Evolutionary conservation across 139 green algal genomes (phyloP).

Genomic region (Auxenochlorella pyrenoidosa): DNA sequence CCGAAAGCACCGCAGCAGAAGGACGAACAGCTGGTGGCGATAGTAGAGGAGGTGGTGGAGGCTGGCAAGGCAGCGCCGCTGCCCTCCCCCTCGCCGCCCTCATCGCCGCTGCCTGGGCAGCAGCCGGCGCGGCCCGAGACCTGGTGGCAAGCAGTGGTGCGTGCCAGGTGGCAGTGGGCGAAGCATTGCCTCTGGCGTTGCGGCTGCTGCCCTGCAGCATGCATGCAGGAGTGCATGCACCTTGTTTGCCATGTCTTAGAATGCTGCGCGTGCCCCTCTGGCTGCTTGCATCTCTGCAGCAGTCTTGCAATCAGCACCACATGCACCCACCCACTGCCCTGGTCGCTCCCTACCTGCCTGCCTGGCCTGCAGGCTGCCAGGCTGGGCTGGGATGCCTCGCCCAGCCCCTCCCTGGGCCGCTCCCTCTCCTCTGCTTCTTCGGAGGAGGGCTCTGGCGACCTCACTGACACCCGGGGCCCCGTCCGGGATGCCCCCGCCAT

Average conservation of each 20-base stretch:
- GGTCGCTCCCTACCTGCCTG: not conserved
- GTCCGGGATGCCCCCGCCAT: not conserved
- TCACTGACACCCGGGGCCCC: not conserved
- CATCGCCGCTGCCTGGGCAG: not conserved
- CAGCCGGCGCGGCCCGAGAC: not conserved
- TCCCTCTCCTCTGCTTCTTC: not conserved
- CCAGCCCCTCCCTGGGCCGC: not conserved
- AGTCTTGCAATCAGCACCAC: not conserved
- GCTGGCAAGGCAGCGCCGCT: not conserved
- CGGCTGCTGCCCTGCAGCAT: not conserved
- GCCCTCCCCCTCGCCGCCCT: not conserved
- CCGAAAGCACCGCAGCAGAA: not conserved
- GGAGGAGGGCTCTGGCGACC: not conserved
- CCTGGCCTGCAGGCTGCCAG: not conserved
- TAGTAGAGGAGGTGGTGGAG: not conserved
- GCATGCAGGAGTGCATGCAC: not conserved
- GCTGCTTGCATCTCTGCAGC: not conserved
- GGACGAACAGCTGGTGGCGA: not conserved
- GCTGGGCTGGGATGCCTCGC: not conserved
- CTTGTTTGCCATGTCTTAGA: not conserved
- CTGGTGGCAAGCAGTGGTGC: not conserved
- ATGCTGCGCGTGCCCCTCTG: not conserved
- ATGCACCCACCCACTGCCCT: not conserved
- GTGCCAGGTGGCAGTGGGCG: not conserved
- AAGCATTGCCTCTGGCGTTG: not conserved